phyloP scores from a whole-genome alignment of 495 filamentous ascomycete species.

The Hypoxylon cercidicola region DNA sequence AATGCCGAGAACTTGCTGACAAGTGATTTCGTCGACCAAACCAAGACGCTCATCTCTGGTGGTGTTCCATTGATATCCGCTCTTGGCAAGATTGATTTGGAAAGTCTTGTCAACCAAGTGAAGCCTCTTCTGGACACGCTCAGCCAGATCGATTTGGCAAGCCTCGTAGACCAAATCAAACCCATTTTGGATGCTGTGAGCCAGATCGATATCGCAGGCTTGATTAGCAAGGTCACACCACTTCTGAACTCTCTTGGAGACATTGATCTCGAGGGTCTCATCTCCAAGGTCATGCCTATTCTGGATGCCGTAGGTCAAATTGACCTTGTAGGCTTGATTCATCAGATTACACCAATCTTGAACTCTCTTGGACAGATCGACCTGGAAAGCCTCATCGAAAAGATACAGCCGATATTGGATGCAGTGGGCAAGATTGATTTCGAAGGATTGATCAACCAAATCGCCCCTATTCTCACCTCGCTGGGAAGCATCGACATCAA shows the following conservation, averaged over 20 bases:
- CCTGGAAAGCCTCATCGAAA: conserved; percentile 42
- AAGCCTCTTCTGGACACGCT: conserved; percentile 50
- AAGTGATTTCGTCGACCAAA: conserved; percentile 55
- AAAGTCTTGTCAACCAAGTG: conserved; percentile 49
- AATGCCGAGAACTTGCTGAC: conserved; percentile 57
- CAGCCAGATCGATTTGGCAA: conserved; percentile 41
- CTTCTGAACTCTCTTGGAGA: conserved; percentile 50
- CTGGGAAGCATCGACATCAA: conserved; percentile 57
- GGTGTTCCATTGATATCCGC: conserved; percentile 49
- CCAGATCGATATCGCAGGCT: conserved; percentile 53
- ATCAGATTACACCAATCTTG: conserved; percentile 50
- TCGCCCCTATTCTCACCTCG: conserved; percentile 50
- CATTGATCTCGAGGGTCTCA: conserved; percentile 49
- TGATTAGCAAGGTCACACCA: conserved; percentile 51
- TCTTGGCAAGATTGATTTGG: conserved; percentile 52
- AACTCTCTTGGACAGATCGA: conserved; percentile 45
- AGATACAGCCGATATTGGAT: conserved; percentile 47
- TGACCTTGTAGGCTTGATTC: conserved; percentile 48
- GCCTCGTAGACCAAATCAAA: conserved; percentile 47
- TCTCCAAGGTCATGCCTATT: conserved; percentile 47
- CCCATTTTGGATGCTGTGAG: conserved; percentile 51
- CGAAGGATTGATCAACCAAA: conserved; percentile 46
- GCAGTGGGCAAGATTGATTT: conserved; percentile 52
- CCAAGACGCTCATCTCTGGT: conserved; percentile 48
- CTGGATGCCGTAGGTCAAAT: conserved; percentile 44